Evolutionary conservation across 2,329 filamentous ascomycete species (phyloP), one percentile per base, ranked within the genome.

Genomic region (Botrytis tulipae): DNA sequence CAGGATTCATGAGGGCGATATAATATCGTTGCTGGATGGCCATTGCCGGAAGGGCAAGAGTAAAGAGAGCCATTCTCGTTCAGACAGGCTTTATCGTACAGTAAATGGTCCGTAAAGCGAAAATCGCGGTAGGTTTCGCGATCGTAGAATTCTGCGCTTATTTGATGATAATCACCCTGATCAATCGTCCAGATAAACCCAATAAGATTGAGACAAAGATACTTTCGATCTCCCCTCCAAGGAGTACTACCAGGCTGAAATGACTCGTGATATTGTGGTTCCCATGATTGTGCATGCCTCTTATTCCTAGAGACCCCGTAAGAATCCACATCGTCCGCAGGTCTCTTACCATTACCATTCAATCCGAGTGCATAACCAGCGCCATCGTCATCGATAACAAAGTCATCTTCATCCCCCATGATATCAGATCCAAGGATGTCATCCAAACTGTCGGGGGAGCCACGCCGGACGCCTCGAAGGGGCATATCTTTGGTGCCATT

Each of bases 91-190:
- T 97, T 98, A 83, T 99, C 96, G 83, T 98, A 98, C 6, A 94
- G 87, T 81, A 94, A 98, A 0, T 94, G 95, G 81, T 99, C 96
- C 20, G 95, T 98, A 82, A 99, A 98, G 84, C 98, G 96, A 79
- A 98, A 98, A 82, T 98, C 94, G 66, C 95, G 89, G 81, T 97
- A 92, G 74, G 92, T 91, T 78, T 97, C 94, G 74, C 94, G 92
- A 82, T 99, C 97, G 81, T 98, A 98, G 82, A 99, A 99, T 79
- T 98, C 96, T 2, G 98, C 95, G 0, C 95, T 98, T 18, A 99
- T 91, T 2, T 96, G 99, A 81, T 98, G 90, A 78, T 95, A 92
- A 0, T 92, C 93, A 80, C 98, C 95, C 82, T 99, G 96, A 78
- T 97, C 93, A 29, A 99, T 93, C 0, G 95, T 98, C 94, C 96